Base-by-base conservation (phyloP, 768 basidiomycete species). In the Boletellus sp. region DNA sequence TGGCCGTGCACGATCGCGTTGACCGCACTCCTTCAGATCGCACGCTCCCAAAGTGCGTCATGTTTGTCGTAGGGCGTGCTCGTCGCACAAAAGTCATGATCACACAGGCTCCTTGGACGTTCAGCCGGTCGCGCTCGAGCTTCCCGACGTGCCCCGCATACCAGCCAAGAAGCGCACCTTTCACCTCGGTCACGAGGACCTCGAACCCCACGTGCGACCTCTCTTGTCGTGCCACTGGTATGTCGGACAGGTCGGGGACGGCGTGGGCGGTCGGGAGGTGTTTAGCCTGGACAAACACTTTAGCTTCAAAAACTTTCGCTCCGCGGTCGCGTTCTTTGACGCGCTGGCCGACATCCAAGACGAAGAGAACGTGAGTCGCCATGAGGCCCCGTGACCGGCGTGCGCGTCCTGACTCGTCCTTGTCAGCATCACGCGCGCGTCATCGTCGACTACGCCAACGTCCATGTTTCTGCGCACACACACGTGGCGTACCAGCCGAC, bases 151-250 rank as follows among this genome's bases (percentile, higher is more conserved):
- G 17, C 64, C 70, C 11, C 46, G 28, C 11, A 38, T 66, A 41
- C 67, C 72, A 10, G 17, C 46, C 34, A 72, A 20, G 47, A 62
- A 62, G 42, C 68, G 70, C 22, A 71, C 71, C 6, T 64, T 65
- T 31, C 70, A 72, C 53, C 60, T 78, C 47, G 39, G 33, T 15
- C 57, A 64, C 16, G 41, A 50, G 2, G 72, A 76, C 13, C 50
- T 73, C 12, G 59, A 65, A 22, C 45, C 48, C 17, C 74, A 61
- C 35, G 50, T 78, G 10, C 47, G 50, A 32, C 75, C 77, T 3
- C 64, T 79, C 8, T 63, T 72, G 53, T 57, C 54, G 26, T 64
- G 51, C 40, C 53, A 64, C 17, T 68, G 67, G 67, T 57, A 61
- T 23, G 50, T 68, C 13, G 51, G 45, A 32, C 56, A 15, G n/a